phyloP scores from a whole-genome alignment of 1,139 yeast genomes.

The Citeromyces hawaiiensis region DNA sequence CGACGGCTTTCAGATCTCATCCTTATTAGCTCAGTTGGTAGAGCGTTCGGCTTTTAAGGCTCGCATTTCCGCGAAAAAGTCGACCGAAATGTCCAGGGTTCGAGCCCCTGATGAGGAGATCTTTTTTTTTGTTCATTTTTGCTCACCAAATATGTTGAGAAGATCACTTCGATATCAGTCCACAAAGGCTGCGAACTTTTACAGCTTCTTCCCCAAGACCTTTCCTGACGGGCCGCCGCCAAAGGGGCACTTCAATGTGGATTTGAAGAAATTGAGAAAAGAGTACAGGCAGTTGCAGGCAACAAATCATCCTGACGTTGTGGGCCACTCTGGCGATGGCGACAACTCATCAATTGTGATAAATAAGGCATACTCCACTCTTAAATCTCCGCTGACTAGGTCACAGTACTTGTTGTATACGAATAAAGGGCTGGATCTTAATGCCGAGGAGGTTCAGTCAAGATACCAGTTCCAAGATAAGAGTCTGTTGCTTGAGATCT shows the following conservation, averaged over 20 bases:
- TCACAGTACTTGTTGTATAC: slow-evolving; percentile 40
- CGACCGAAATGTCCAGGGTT: slow-evolving; percentile 29
- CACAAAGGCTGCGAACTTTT: slow-evolving; percentile 15
- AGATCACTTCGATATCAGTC: slow-evolving; percentile 3
- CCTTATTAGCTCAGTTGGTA: slow-evolving; percentile 26
- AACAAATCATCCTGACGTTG: slow-evolving; percentile 25
- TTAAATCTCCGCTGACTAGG: slow-evolving; percentile 18
- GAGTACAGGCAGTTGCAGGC: slow-evolving; percentile 71
- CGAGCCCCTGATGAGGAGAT: slow-evolving; percentile 27
- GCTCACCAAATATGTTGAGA: too few species aligned
- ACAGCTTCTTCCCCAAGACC: slow-evolving; percentile 59
- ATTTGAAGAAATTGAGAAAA: slow-evolving; percentile 40
- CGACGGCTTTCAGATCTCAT: too few species aligned
- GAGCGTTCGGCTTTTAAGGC: slow-evolving; percentile 28
- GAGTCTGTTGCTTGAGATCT: slow-evolving; percentile 3
- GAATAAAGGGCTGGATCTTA: slow-evolving; percentile 27
- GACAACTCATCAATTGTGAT: slow-evolving; percentile 2
- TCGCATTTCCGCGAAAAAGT: slow-evolving; percentile 7
- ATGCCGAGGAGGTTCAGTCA: slow-evolving; percentile 17
- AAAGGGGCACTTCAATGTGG: slow-evolving; percentile 41
- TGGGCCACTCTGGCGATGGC: neutral
- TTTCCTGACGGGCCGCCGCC: slow-evolving; percentile 66
- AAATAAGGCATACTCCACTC: slow-evolving; percentile 4
- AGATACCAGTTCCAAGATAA: slow-evolving; percentile 12
- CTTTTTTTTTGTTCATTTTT: slow-evolving; percentile 8